Percentiles rank a stretch among this genome's conserved stretches.
These are phyloP conservation scores for Fusarium anthophilum DNA, from an alignment of 2,329 filamentous ascomycete genomes.

Conservation along the genomic window DNA sequence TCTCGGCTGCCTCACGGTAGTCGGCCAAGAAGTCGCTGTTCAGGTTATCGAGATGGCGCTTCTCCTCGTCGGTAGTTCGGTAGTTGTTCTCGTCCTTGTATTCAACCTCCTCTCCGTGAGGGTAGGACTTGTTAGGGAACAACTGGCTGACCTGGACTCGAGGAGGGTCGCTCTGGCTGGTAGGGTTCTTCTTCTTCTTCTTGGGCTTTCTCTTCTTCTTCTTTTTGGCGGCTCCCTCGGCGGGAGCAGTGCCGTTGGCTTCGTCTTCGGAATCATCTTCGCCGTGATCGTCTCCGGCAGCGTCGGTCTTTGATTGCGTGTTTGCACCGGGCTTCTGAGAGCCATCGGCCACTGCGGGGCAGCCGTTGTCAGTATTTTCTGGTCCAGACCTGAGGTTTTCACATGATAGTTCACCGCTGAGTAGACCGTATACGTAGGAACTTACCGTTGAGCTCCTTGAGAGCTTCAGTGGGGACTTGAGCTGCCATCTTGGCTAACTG, in stretches of 20 bases:
- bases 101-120: conserved; percentile 79
- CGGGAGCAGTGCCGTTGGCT: conserved; percentile 52
- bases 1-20: conserved; percentile 85
- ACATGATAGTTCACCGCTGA: background rate
- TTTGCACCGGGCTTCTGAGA: conserved; percentile 53
- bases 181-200: conserved; percentile 81
- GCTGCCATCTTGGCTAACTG: conserved; percentile 53
- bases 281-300: conserved; percentile 54
- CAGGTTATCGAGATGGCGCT: conserved; percentile 82
- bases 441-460: conserved; percentile 55
- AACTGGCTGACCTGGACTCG: conserved; percentile 76
- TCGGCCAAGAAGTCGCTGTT: conserved; percentile 83
- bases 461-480: conserved; percentile 54
- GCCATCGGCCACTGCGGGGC: conserved; percentile 52
- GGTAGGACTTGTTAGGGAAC: conserved; percentile 77
- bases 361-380: conserved; percentile 9
- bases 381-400: background rate
- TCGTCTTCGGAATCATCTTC: conserved; percentile 65
- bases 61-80: conserved; percentile 84
- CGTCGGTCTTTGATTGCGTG: conserved; percentile 50
- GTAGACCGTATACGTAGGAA: background rate
- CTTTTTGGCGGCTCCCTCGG: conserved; percentile 51
- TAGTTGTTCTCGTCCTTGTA: conserved; percentile 81
- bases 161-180: conserved; percentile 78
- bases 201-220: conserved; percentile 84